Base-by-base conservation (phyloP, 2,329 filamentous ascomycete genomes). In the Ascochyta rabiei region DNA sequence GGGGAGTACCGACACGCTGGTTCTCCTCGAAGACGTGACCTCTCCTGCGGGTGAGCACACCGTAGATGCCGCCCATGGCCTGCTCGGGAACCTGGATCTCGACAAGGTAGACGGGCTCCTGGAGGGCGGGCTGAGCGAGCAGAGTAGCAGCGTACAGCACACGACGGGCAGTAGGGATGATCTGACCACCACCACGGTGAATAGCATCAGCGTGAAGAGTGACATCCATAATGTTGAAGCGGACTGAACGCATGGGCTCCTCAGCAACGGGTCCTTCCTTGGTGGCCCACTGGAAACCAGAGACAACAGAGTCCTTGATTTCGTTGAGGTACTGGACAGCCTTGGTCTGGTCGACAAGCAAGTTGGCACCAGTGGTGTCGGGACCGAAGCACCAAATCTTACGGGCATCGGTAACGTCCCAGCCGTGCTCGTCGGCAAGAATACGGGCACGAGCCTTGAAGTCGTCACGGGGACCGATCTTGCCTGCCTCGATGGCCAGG, bases 361-460 rank as follows among this genome's bases (percentile, higher is more conserved):
- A 84, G 88, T 99, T 99, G 86, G 95, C 89, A 80, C 95, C 95
- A 76, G 84, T 95, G 79, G 92, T 96, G 81, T 99, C 95, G 73
- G 95, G 95, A 81, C 95, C 95, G 83, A 99, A 99, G 79, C 91
- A 96, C 95, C 95, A 99, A 81, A 99, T 99, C 91, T 99, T 99
- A 84, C 96, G 92, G 81, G 95, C 95, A 81, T 99, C 95, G 73
- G 95, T 99, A 76, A 99, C 93, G 82, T 99, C 95, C 95, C 95
- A 99, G 78, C 92, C 93, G 84, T 90, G 90, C 75, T 99, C 93
- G 78, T 99, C 95, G 68, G 95, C 95, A 63, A 99, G 84, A 77
- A 96, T 77, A 87, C 95, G 93, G 77, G 93, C 95, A 85, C 95
- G 95, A 71, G 88, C 84, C 90, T 99, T 99, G 89, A 98, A 91